Evolutionary conservation across 768 basidiomycete species (phyloP).

Genomic region (Lentinula guzmanii): DNA sequence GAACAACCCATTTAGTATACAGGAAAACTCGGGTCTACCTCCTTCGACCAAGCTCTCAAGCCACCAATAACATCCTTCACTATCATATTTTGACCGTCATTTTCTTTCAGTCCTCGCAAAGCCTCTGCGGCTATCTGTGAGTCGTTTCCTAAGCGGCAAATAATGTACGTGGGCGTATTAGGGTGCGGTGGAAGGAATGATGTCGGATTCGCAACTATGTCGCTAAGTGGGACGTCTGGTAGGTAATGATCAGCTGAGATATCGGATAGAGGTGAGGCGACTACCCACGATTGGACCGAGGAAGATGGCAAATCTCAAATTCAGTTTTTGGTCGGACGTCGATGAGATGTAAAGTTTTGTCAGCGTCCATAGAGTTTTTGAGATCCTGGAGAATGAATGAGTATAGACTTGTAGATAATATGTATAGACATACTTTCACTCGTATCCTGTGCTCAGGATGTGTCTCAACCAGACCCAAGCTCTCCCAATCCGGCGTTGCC

Average conservation of each 20-base stretch:
- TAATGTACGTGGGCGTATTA: constrained; percentile 40
- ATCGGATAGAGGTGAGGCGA: constrained; percentile 2
- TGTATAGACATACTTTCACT: constrained; percentile 28
- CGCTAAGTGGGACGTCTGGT: constrained; percentile 68
- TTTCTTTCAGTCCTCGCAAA: constrained; percentile 29
- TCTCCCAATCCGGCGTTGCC: constrained; percentile 57
- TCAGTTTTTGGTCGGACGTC: constrained; percentile 80
- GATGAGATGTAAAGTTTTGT: constrained; percentile 37
- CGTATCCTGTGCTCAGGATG: constrained; percentile 34
- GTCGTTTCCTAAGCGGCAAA: constrained; percentile 91
- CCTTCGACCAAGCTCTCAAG: constrained; percentile 68
- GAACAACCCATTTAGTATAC: constrained; percentile 45
- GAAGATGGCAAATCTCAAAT: constrained; percentile 82
- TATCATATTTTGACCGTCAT: constrained; percentile 14
- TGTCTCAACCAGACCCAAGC: constrained; percentile 41
- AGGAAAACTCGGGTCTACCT: constrained; percentile 75
- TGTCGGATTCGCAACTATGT: constrained; percentile 58
- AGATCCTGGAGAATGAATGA: constrained; percentile 35
- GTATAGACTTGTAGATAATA: background rate
- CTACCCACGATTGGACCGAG: constrained; percentile 61
- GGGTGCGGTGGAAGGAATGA: constrained; percentile 25
- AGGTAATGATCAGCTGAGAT: background rate
- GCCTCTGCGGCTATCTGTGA: constrained; percentile 82
- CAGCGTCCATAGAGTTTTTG: constrained; percentile 25
- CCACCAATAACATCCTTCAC: constrained; percentile 76